A percentile compares a stretch with the other conserved stretches of the same genome.
These are phyloP conservation scores for Podila minutissima DNA, from an alignment of 192 early-diverging fungal species.

Conservation along the genomic window DNA sequence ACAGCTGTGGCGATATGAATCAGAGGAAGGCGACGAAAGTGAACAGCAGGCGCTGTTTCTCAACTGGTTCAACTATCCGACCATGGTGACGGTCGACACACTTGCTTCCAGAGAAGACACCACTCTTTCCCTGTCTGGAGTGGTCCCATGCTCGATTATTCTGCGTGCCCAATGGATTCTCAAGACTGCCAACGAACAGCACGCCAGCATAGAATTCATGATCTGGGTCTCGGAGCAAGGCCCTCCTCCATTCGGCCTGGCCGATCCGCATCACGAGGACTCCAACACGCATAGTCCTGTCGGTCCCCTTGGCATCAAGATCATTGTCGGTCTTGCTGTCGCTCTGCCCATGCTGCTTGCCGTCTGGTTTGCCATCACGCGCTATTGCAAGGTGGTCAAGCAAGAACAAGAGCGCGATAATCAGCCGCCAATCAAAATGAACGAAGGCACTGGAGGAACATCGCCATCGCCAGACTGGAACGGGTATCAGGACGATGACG, in stretches of 20 bases:
- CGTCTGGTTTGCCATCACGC: conserved; percentile 2
- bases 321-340: conserved; percentile 1
- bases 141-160: conserved; percentile 5
- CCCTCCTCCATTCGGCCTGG: background rate
- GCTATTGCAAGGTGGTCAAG: background rate
- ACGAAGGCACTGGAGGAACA: background rate
- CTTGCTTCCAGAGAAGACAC: background rate
- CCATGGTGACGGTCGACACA: background rate
- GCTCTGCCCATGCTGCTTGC: conserved; percentile 2
- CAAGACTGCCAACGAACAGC: background rate
- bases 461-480: background rate
- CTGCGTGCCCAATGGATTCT: conserved; percentile 8
- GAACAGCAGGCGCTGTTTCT: background rate
- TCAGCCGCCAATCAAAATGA: background rate
- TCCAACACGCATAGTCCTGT: background rate
- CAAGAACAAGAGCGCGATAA: background rate
- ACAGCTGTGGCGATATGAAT: background rate
- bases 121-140: background rate
- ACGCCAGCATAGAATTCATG: conserved; percentile 7
- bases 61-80: conserved; percentile 13
- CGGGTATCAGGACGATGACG: background rate
- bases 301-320: conserved; percentile 7
- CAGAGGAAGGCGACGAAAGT: background rate
- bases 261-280: background rate
- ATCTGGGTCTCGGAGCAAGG: conserved; percentile 6